Base-by-base conservation (phyloP, 2,329 filamentous ascomycete species). In the Aureobasidium sp. region DNA sequence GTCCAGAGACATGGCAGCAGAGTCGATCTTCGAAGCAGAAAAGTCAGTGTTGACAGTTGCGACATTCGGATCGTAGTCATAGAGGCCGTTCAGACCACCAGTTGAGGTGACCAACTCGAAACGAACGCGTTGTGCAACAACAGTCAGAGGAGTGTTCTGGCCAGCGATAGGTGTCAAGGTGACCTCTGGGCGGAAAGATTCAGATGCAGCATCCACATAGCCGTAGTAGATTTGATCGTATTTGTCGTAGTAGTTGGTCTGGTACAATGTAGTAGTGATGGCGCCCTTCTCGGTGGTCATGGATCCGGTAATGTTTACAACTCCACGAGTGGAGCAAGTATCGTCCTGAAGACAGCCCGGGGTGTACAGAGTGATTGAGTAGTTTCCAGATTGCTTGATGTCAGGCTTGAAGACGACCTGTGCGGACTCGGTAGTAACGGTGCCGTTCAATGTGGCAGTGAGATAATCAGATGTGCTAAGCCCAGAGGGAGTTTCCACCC, bases 201-300 rank as follows among this genome's bases (percentile, higher is more conserved):
- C 78, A 9, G 84, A 87, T 59, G 83, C 86, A 59, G 86, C 86
- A 70, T 97, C 91, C 59, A 99, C 85, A 66, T 86, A 86, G 50
- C 92, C 94, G 66, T 87, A 88, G 75, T 91, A 96, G 63, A 99
- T 86, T 67, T 90, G 86, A 71, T 99, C 94, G 70, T 96, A 97
- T 75, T 99, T 99, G 78, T 97, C 93, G 73, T 87, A 95, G 72
- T 95, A 83, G 76, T 99, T 99, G 21, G 92, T 96, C 74, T 99
- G 94, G 71, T 83, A 95, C 8, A 97, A 77, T 0, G 83, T 81
- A 0, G 80, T 84, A 32, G 83, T 81, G 62, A 86, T 79, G 5
- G 83, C 78, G 36, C 58, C 76, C 67, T 67, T 74, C 70, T 61
- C 75, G 69, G 70, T 79, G 69, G 67, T 75, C 78, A 94, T 86